These are phyloP conservation scores for Fusarium palustre DNA, from an alignment of 2,329 filamentous ascomycete genomes.

Conservation along the genomic window DNA sequence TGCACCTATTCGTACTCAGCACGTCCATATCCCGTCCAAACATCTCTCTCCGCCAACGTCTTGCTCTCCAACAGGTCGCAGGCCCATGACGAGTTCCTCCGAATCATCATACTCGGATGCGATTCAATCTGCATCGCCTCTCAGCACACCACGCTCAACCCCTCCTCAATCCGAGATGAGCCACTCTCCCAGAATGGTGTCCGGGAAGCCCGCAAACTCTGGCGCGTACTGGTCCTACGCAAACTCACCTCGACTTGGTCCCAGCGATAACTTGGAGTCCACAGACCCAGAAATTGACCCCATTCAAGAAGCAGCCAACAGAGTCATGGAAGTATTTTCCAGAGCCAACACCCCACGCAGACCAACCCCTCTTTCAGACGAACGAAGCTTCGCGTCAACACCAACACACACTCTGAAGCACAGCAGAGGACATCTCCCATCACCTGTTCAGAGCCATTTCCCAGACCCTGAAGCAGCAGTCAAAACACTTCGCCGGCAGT, in stretches of 20 bases:
- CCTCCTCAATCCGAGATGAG: slow-evolving; percentile 56
- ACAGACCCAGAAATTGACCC: slow-evolving; percentile 43
- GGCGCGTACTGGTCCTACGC: slow-evolving; percentile 41
- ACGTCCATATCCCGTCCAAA: slow-evolving; percentile 15
- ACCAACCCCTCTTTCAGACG: slow-evolving; percentile 30
- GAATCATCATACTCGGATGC: slow-evolving; percentile 56
- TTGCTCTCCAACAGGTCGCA: slow-evolving; percentile 14
- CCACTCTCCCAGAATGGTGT: slow-evolving; percentile 36
- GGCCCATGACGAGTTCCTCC: slow-evolving; percentile 49
- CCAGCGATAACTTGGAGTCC: slow-evolving; percentile 20
- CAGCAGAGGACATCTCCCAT: slow-evolving; percentile 38
- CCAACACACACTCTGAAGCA: slow-evolving; percentile 54
- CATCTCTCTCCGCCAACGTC: slow-evolving; percentile 11
- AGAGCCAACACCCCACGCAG: slow-evolving; percentile 40
- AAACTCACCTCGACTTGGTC: slow-evolving; percentile 36
- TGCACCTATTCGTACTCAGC: slow-evolving; percentile 6
- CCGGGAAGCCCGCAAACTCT: slow-evolving; percentile 23
- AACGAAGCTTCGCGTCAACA: slow-evolving; percentile 48
- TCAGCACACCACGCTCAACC: slow-evolving; percentile 56
- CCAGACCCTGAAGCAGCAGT: slow-evolving; percentile 27
- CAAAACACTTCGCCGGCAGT: slow-evolving; percentile 29
- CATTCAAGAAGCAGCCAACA: slow-evolving; percentile 49
- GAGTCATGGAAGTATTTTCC: slow-evolving; percentile 50
- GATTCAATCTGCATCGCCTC: slow-evolving; percentile 50
- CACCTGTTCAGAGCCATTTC: slow-evolving; percentile 27